These are phyloP conservation scores for Periconia sp. DNA, from an alignment of 2,329 filamentous ascomycete species.

Conservation along the genomic window DNA sequence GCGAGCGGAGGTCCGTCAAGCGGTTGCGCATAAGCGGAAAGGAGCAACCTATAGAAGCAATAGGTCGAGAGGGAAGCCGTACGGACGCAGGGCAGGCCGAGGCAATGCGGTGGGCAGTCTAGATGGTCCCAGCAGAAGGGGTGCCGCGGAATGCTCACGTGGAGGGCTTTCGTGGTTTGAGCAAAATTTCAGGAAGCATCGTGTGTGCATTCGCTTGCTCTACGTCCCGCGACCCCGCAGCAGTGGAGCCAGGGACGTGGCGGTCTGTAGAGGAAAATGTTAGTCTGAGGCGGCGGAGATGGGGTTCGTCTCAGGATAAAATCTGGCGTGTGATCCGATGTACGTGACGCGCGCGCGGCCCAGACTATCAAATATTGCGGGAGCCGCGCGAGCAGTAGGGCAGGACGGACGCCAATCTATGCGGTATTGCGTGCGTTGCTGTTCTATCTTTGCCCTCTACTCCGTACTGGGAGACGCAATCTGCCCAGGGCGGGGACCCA, in stretches of 20 bases:
- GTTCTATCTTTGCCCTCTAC: slow-evolving; percentile 17
- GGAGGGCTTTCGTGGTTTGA: slow-evolving; percentile 3
- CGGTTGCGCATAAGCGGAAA: slow-evolving; percentile 19
- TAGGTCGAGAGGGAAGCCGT: neutral
- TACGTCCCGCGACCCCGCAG: slow-evolving; percentile 8
- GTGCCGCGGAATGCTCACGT: slow-evolving; percentile 7
- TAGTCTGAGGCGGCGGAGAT: slow-evolving; percentile 19
- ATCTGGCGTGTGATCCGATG: slow-evolving; percentile 22
- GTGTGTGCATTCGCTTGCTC: slow-evolving; percentile 1
- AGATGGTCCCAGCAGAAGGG: no score
- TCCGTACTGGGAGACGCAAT: no score
- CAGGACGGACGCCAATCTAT: slow-evolving; percentile 17
- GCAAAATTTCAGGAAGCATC: neutral
- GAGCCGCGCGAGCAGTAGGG: slow-evolving; percentile 4
- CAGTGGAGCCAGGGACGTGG: slow-evolving; percentile 5
- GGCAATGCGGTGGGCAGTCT: no score
- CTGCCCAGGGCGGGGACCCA: slow-evolving; percentile 12
- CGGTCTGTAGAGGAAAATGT: slow-evolving; percentile 11
- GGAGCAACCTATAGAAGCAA: no score
- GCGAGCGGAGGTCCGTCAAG: slow-evolving; percentile 12
- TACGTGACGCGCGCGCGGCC: slow-evolving; percentile 8
- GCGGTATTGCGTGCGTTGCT: slow-evolving; percentile 22
- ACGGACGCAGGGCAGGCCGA: no score
- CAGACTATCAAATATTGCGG: slow-evolving; percentile 20
- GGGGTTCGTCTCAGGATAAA: slow-evolving; percentile 28